Evolutionary conservation across 1,139 yeast genomes (phyloP).

Genomic region (Pichia sp.): DNA sequence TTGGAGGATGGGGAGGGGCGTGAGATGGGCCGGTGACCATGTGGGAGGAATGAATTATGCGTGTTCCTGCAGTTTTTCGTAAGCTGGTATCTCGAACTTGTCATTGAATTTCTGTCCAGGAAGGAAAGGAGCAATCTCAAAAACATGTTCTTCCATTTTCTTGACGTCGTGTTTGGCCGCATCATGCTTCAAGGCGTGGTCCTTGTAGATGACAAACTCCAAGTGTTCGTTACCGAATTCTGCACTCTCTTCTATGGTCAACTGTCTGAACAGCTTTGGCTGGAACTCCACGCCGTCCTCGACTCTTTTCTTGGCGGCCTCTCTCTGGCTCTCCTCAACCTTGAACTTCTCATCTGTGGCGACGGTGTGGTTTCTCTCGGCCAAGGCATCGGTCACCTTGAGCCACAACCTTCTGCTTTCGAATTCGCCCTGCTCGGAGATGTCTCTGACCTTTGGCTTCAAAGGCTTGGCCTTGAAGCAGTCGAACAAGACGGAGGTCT

Average conservation of each 20-base stretch:
- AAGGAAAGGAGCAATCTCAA: slow-evolving; percentile 64
- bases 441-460: slow-evolving; percentile 69
- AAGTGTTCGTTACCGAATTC: slow-evolving; percentile 41
- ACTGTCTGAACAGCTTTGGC: slow-evolving; percentile 65
- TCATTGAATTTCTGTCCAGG: slow-evolving; percentile 71
- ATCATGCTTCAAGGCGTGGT: slow-evolving; percentile 41
- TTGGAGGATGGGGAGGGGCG: not conserved
- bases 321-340: slow-evolving; percentile 81
- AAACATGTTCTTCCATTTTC: slow-evolving; percentile 48
- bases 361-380: slow-evolving; percentile 63
- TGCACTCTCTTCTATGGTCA: slow-evolving; percentile 34
- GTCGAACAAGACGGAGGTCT: slow-evolving; percentile 54
- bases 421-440: slow-evolving; percentile 69
- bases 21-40: not conserved
- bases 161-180: slow-evolving; percentile 28
- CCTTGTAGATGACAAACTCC: slow-evolving; percentile 63
- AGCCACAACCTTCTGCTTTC: slow-evolving; percentile 86
- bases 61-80: slow-evolving; percentile 39
- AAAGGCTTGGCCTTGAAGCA: slow-evolving; percentile 47
- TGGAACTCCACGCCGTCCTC: slow-evolving; percentile 78
- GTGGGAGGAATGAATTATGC: not conserved
- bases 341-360: slow-evolving; percentile 87
- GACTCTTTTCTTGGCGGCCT: slow-evolving; percentile 63
- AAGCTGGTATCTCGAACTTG: slow-evolving; percentile 67
- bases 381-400: slow-evolving; percentile 72